phyloP scores from a whole-genome alignment of 2,329 filamentous ascomycete genomes.

The Colletotrichum sp. region DNA sequence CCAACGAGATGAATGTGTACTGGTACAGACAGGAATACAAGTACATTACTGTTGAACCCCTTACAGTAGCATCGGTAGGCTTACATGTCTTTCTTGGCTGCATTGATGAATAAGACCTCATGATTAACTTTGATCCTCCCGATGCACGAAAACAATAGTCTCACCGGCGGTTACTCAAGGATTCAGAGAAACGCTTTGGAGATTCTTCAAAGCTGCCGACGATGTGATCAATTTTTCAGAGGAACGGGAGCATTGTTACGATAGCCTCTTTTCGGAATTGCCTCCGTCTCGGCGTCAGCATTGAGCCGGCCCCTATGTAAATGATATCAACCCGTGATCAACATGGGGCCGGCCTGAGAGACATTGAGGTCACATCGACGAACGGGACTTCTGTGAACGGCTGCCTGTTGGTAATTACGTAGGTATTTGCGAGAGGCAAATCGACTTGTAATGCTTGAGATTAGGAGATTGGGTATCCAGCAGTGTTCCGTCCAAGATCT shows the following conservation, averaged over 20 bases:
- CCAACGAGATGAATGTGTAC: not conserved
- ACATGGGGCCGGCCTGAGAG: not conserved
- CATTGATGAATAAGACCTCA: constrained; percentile 26
- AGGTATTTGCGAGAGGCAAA: not conserved
- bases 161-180: constrained; percentile 21
- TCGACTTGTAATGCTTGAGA: not conserved
- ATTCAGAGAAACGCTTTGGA: not conserved
- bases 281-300: not conserved
- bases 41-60: not conserved
- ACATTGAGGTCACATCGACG: not conserved
- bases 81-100: not conserved
- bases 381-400: not conserved
- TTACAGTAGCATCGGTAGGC: not conserved
- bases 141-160: constrained; percentile 19
- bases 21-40: not conserved
- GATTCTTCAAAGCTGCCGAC: not conserved
- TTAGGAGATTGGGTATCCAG: not conserved
- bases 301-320: not conserved
- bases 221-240: not conserved
- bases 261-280: not conserved
- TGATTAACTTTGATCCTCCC: constrained; percentile 7
- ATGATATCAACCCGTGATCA: not conserved
- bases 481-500: not conserved
- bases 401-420: not conserved
- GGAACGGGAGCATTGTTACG: not conserved